Evolutionary conservation across 2,329 filamentous ascomycete species (phyloP), one percentile per base, ranked within the genome.

Genomic region (Stagonosporopsis chrysanthemi): DNA sequence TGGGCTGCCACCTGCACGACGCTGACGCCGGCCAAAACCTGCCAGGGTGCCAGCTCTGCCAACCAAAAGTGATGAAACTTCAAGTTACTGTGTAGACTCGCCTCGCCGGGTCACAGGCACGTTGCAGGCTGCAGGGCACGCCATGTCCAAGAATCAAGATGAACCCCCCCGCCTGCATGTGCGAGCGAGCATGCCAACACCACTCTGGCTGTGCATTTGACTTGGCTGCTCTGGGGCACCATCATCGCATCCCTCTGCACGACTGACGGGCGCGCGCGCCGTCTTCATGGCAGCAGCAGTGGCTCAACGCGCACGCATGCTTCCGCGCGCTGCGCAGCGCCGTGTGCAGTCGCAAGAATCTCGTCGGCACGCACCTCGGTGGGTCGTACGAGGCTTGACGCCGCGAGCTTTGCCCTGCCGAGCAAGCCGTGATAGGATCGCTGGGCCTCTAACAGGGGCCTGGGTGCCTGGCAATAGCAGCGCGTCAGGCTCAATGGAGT

Each of bases 351-450:
- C 5, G 35, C 49, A 12, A 19, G 38, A 38, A n/a, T 42, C 22
- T 22, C 41, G 36, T 62, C 51, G 41, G 56, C 52, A 42, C 45
- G 38, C 41, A 58, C 55, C 41, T 38, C 42, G 48, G 39, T 52
- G 47, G 40, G n/a, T 45, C 51, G 26, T 42, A 48, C 57, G 48
- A 61, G 56, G 56, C 57, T 60, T 52, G 52, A 45, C 19, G 55
- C 56, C 58, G 64, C 61, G 60, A 43, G 45, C 53, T 54, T 52
- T 41, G 51, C 53, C 59, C 57, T 68, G 70, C 69, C 69, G 67
- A 68, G 53, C 22, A 64, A 60, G 58, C 71, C 71, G 70, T 63
- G 52, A 54, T 52, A 59, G 61, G 69, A 55, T 53, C 48, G 59
- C 68, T 68, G 68, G 51, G 33, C 22, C 36, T 63, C 51, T 56